A percentile compares a stretch with the other conserved stretches of the same genome.
Evolutionary conservation across 768 basidiomycete genomes (phyloP).

Genomic region (Leccinum imitatum): DNA sequence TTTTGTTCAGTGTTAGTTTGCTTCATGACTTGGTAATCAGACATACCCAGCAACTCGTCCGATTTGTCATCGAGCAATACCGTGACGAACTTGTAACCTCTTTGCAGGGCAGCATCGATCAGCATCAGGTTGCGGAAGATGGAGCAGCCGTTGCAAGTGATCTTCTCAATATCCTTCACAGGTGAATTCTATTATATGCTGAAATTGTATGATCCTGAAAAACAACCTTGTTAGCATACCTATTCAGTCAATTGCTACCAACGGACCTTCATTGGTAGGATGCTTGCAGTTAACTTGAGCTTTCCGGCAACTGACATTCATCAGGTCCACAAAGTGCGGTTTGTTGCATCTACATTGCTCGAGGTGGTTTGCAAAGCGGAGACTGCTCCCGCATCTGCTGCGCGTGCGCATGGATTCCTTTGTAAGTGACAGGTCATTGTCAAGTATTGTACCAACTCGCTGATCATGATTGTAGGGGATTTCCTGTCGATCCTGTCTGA

Average conservation of each 20-base stretch:
- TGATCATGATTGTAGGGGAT: constrained; percentile 59
- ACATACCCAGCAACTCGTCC: constrained; percentile 77
- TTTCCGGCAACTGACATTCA: constrained; percentile 10
- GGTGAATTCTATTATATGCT: constrained; percentile 38
- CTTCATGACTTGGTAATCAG: not conserved
- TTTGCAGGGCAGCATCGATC: constrained; percentile 64
- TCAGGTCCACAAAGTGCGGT: constrained; percentile 89
- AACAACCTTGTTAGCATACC: constrained; percentile 59
- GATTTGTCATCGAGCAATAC: constrained; percentile 91
- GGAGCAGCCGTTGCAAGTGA: constrained; percentile 86
- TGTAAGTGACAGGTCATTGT: constrained; percentile 46
- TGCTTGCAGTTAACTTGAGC: not conserved
- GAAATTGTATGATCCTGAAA: not conserved
- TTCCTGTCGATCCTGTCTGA: constrained; percentile 89
- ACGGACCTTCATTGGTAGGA: constrained; percentile 73
- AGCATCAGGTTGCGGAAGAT: constrained; percentile 65
- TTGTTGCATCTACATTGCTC: constrained; percentile 86
- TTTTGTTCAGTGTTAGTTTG: not conserved
- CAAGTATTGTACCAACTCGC: constrained; percentile 1
- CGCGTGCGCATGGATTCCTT: constrained; percentile 83
- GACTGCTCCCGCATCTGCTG: constrained; percentile 75
- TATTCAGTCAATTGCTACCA: constrained; percentile 89
- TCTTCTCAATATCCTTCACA: constrained; percentile 81
- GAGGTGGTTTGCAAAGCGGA: constrained; percentile 83
- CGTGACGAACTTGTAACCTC: constrained; percentile 78